Evolutionary conservation across 2,329 filamentous ascomycete genomes (phyloP).

Genomic region (Talaromyces albobiverticillius): DNA sequence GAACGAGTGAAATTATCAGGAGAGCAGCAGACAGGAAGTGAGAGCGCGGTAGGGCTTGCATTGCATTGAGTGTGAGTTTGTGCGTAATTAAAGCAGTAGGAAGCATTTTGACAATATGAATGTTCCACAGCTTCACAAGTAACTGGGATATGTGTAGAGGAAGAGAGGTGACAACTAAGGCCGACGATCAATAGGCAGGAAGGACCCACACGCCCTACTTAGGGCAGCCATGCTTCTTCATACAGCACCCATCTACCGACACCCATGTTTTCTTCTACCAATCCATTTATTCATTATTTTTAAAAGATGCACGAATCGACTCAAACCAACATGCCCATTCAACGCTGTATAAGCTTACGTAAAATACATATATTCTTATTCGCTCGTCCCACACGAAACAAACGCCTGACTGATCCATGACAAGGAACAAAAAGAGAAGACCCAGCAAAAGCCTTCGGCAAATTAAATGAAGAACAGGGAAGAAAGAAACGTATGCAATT

Average conservation of each 20-base stretch:
- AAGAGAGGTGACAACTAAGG: background rate
- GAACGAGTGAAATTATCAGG: background rate
- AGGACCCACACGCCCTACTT: too few species aligned
- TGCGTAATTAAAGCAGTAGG: background rate
- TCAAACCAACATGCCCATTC: background rate
- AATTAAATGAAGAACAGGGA: conserved; percentile 10
- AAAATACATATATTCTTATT: conserved; percentile 6
- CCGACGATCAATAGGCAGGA: too few species aligned
- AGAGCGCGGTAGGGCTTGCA: background rate
- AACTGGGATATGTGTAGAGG: background rate
- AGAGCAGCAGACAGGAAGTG: background rate
- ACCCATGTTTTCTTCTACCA: too few species aligned
- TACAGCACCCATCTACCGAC: too few species aligned
- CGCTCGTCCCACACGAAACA: background rate
- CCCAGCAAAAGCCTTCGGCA: conserved; percentile 5
- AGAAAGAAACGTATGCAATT: conserved; percentile 16
- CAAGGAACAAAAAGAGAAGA: background rate
- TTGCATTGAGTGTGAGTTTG: background rate
- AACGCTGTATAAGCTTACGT: background rate
- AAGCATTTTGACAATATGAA: background rate
- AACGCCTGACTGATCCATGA: background rate
- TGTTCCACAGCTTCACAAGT: background rate
- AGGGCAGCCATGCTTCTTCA: too few species aligned
- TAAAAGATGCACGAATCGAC: too few species aligned
- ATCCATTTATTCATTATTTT: too few species aligned